Evolutionary conservation across 1,284 basidiomycete species (phyloP), one percentile per base, ranked within the genome.

Genomic region (Naganishia sp.): DNA sequence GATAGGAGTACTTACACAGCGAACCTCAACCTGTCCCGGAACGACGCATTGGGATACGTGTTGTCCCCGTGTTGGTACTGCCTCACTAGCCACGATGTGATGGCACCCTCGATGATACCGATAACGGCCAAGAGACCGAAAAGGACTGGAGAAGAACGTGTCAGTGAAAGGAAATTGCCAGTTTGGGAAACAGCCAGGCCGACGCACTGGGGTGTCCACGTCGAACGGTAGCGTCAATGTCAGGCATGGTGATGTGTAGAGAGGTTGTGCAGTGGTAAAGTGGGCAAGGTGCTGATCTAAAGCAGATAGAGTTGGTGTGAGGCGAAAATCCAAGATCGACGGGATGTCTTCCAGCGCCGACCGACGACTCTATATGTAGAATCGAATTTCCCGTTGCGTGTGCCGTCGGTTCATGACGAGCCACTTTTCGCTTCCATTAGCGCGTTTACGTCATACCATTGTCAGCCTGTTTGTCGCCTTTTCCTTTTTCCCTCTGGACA

Each of bases 21-120:
- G 75, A 79, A 80, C 65, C 75, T 73, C 62, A 75, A 66, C 57
- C 77, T 73, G 69, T 78, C 77, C 43, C 75, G 71, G 72, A 74
- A 69, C 51, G 74, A 73, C 67, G 62, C 23, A 61, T 67, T 70
- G 35, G 75, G 75, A 72, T 76, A 77, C 28, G 65, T 62, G 72
- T 75, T 58, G 23, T 53, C 51, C 54, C 74, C 57, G 50, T 60
- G 56, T 71, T 75, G 74, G 69, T 71, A 76, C 49, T 69, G 62
- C 31, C 71, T 64, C n/a, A 75, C 73, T 68, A 68, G 51, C 47
- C 51, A 68, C 42, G 76, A 67, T 25, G 79, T 79, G 69, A 77
- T 74, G 65, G 68, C 72, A 31, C 74, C 77, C 55, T 78, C 77
- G 58, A 80, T 76, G 63, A 79, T 42, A 57, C 74, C 75, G 47